Percentiles rank a stretch among this genome's conserved stretches.
phyloP scores from a whole-genome alignment of 2,329 filamentous ascomycete genomes.

The Pezicula carpinea region DNA sequence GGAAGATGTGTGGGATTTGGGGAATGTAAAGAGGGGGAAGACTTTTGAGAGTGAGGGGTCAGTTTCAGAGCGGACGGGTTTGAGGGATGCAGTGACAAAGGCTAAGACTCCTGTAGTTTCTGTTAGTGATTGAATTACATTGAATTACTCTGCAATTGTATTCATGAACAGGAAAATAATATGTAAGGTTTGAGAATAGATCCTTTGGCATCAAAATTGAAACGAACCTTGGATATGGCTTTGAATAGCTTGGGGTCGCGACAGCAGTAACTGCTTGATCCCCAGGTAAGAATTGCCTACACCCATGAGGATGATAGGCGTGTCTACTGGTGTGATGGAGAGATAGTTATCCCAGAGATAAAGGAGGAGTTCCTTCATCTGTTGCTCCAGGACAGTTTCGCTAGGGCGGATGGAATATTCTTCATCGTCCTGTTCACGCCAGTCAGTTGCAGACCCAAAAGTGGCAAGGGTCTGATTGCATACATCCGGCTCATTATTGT shows the following conservation, averaged over 20 bases:
- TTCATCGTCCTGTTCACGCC: constrained; percentile 2
- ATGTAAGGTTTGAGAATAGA: background rate
- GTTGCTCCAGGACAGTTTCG: constrained; percentile 41
- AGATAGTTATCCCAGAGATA: constrained; percentile 99
- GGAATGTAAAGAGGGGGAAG: too few species aligned
- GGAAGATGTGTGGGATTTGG: too few species aligned
- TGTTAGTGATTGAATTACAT: constrained; percentile 42
- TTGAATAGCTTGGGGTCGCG: constrained; percentile 37
- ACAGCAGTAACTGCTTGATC: constrained; percentile 74
- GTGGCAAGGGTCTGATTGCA: constrained; percentile 16
- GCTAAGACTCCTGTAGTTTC: constrained; percentile 70
- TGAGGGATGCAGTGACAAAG: constrained; percentile 74
- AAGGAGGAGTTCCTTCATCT: constrained; percentile 68
- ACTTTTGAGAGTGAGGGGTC: constrained; percentile 60
- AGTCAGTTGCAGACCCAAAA: background rate
- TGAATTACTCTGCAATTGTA: constrained; percentile 8
- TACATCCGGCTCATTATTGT: constrained; percentile 62
- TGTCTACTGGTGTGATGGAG: constrained; percentile 66
- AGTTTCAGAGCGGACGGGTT: constrained; percentile 73
- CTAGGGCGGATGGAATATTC: constrained; percentile 30
- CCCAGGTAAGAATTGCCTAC: constrained; percentile 86
- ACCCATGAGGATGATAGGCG: constrained; percentile 75
- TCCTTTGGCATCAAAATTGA: background rate
- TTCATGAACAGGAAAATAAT: constrained; percentile 1
- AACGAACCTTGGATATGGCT: constrained; percentile 41